phyloP scores from a whole-genome alignment of 2,329 filamentous ascomycete species.

The Calonectria ilicicola region DNA sequence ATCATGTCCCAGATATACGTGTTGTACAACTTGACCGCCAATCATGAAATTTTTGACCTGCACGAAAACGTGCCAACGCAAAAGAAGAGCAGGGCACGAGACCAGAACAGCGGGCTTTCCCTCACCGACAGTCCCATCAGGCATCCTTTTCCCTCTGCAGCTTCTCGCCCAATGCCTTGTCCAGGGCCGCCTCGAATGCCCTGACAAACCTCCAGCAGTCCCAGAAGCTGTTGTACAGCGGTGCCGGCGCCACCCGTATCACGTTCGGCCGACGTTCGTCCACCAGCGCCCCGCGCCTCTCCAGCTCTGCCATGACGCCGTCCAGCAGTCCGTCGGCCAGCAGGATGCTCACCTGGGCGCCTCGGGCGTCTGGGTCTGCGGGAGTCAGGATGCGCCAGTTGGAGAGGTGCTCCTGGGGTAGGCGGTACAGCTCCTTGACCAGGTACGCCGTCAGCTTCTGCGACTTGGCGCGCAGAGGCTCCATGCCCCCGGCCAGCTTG shows the following conservation, averaged over 20 bases:
- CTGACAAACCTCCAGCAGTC: constrained; percentile 61
- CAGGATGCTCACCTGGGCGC: constrained; percentile 82
- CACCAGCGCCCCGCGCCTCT: constrained; percentile 76
- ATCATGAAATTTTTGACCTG: not conserved
- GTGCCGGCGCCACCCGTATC: constrained; percentile 81
- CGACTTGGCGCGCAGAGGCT: constrained; percentile 69
- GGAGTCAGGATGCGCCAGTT: constrained; percentile 75
- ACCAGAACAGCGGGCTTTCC: not conserved
- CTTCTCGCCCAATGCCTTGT: constrained; percentile 33
- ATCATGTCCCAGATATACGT: not conserved
- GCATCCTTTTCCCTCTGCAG: not conserved
- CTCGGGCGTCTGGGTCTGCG: constrained; percentile 69
- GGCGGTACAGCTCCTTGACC: constrained; percentile 67
- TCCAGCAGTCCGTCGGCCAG: constrained; percentile 76
- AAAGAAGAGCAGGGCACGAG: not conserved
- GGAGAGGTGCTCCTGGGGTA: constrained; percentile 38
- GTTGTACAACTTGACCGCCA: not conserved
- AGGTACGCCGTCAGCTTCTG: constrained; percentile 75
- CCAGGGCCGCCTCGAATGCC: constrained; percentile 42
- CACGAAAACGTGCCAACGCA: not conserved
- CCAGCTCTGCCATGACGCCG: constrained; percentile 69
- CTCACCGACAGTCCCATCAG: constrained; percentile 5
- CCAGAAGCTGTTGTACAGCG: constrained; percentile 81
- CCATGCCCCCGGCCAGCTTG: constrained; percentile 65
- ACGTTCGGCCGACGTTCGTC: constrained; percentile 87